Evolutionary conservation across 2,329 filamentous ascomycete species (phyloP).

Genomic region (Zasmidium cellare): DNA sequence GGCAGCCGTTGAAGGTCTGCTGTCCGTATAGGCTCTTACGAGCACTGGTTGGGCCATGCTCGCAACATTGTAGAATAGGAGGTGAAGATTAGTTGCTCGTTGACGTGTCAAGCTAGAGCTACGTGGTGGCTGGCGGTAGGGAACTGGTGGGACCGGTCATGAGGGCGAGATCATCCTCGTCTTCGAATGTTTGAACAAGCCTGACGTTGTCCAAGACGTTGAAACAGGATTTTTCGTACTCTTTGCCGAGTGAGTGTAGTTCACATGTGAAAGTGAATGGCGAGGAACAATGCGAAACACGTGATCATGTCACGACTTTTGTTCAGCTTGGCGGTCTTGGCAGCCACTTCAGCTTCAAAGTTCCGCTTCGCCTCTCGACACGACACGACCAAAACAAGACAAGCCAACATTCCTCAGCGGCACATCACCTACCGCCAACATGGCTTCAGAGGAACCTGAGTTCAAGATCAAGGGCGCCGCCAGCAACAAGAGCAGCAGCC

Average conservation of each 20-base stretch:
- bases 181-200: too few relatives aligned
- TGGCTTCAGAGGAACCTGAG: slow-evolving; percentile 22
- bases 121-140: background rate
- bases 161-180: too few relatives aligned
- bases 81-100: background rate
- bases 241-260: too few relatives aligned
- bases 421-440: slow-evolving; percentile 6
- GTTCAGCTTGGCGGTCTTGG: background rate
- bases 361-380: background rate
- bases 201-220: too few relatives aligned
- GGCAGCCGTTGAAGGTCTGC: slow-evolving; percentile 7
- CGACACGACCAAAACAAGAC: background rate
- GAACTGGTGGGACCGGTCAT: too few relatives aligned
- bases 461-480: slow-evolving; percentile 26
- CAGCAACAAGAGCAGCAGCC: slow-evolving; percentile 3
- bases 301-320: too few relatives aligned
- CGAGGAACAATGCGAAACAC: too few relatives aligned
- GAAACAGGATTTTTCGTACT: too few relatives aligned
- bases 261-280: too few relatives aligned
- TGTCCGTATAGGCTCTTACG: slow-evolving; percentile 33
- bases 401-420: background rate
- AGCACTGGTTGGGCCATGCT: slow-evolving; percentile 45
- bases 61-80: background rate
- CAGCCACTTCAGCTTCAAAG: slow-evolving; percentile 5
- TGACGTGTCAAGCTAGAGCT: background rate